Percentiles rank a stretch among this genome's conserved stretches.
phyloP scores from a whole-genome alignment of 768 basidiomycete genomes.

The Auricularia heimuer region DNA sequence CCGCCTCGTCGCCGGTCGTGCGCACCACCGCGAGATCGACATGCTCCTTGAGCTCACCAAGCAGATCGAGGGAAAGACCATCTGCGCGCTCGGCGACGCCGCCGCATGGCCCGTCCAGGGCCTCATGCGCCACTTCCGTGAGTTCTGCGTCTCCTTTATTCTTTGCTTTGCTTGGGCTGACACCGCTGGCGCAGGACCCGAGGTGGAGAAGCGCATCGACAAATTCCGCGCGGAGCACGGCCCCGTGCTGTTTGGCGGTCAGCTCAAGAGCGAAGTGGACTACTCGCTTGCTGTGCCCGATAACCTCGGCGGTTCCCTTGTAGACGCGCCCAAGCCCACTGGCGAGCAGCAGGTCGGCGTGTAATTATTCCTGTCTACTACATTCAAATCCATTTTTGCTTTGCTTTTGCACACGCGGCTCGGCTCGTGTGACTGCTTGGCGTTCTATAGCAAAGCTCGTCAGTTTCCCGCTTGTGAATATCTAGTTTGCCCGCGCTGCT shows the following conservation, averaged over 20 bases:
- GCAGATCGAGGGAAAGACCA: slow-evolving; percentile 94
- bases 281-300: slow-evolving; percentile 65
- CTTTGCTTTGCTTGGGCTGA: neutral
- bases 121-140: slow-evolving; percentile 91
- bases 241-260: slow-evolving; percentile 81
- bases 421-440: too few species aligned
- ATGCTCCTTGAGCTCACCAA: slow-evolving; percentile 96
- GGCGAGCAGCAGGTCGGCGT: neutral
- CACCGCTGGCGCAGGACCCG: slow-evolving; percentile 36
- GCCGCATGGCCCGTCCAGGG: slow-evolving; percentile 99
- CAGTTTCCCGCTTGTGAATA: too few species aligned
- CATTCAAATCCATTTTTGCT: too few species aligned
- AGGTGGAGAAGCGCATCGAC: slow-evolving; percentile 82
- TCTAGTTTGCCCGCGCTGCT: too few species aligned
- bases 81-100: slow-evolving; percentile 93
- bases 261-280: slow-evolving; percentile 56
- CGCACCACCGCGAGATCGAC: slow-evolving; percentile 89
- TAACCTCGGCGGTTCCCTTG: slow-evolving; percentile 44
- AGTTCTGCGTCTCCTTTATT: slow-evolving; percentile 10
- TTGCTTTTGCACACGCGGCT: too few species aligned
- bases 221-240: slow-evolving; percentile 68
- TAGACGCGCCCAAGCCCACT: slow-evolving; percentile 1
- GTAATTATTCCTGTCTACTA: neutral
- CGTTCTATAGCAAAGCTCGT: too few species aligned
- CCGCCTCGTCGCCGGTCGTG: slow-evolving; percentile 86